These are phyloP conservation scores for Ramicandelaber brevisporus DNA, from an alignment of 192 early-diverging fungal species.

Conservation along the genomic window DNA sequence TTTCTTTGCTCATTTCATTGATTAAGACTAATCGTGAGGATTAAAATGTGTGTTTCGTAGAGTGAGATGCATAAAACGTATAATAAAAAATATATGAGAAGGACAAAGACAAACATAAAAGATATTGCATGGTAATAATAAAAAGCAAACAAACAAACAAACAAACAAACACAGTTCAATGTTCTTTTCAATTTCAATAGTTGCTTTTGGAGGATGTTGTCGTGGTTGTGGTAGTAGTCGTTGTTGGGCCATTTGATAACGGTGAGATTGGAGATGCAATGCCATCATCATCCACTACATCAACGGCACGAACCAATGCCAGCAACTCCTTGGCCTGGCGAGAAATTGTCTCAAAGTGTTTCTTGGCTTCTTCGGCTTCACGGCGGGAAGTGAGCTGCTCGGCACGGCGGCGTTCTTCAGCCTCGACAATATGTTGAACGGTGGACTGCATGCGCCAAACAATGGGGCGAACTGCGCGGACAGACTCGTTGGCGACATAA, in stretches of 20 bases:
- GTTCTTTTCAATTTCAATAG: not conserved
- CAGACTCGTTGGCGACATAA: slow-evolving; percentile 31
- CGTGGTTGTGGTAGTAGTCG: not conserved
- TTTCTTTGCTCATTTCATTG: too few relatives aligned
- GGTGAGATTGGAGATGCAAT: not conserved
- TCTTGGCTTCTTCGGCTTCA: slow-evolving; percentile 31
- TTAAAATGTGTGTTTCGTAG: too few relatives aligned
- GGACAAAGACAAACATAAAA: too few relatives aligned
- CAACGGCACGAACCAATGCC: slow-evolving; percentile 13
- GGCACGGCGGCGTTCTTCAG: slow-evolving; percentile 30
- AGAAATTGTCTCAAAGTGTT: slow-evolving; percentile 35
- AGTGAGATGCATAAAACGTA: too few relatives aligned
- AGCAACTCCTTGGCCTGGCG: slow-evolving; percentile 26
- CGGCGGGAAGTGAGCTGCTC: slow-evolving; percentile 25
- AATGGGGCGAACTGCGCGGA: slow-evolving; percentile 34
- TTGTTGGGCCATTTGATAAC: not conserved
- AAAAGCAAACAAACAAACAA: not conserved
- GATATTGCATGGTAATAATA: too few relatives aligned
- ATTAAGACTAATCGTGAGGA: too few relatives aligned
- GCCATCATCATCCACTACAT: slow-evolving; percentile 13
- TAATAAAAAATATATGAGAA: too few relatives aligned
- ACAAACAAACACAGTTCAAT: not conserved
- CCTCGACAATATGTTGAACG: slow-evolving; percentile 45
- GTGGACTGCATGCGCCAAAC: slow-evolving; percentile 42
- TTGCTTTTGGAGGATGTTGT: not conserved